Conservation (phyloP, 75 land plant genomes). For the Sequoiadendron giganteum region DNA sequence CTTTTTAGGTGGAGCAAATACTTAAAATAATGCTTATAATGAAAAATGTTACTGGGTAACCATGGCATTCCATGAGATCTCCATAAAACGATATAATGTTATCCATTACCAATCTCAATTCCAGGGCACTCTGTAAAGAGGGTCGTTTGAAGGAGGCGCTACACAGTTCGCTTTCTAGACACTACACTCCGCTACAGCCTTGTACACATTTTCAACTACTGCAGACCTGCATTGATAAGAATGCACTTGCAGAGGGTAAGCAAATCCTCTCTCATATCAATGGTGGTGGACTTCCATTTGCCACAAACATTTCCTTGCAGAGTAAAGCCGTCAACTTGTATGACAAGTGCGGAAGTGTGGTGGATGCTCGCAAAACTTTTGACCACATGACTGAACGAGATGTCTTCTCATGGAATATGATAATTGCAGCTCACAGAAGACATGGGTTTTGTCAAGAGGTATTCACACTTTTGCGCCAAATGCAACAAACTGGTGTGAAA, state of each 20-base stretch:
- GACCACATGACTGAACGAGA: neutral
- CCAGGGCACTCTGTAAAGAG: neutral
- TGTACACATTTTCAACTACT: neutral
- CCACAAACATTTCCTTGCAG: neutral
- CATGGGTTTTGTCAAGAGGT: neutral
- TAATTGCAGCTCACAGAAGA: neutral
- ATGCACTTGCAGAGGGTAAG: neutral
- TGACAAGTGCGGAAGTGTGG: neutral
- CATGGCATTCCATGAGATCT: no score
- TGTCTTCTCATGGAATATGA: neutral
- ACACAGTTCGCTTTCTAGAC: neutral
- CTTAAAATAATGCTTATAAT: no score
- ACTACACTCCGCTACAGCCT: neutral
- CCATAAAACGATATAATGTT: no score
- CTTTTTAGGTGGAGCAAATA: no score
- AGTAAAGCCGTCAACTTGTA: neutral
- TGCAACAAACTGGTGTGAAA: neutral
- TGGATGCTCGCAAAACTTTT: conserved; percentile 1
- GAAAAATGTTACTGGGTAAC: no score
- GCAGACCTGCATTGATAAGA: neutral
- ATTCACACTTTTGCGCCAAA: neutral
- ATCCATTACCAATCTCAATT: no score
- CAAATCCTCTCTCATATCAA: neutral
- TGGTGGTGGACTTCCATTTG: neutral
- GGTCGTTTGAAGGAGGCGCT: neutral